Evolutionary conservation across 176 grass and related monocot genomes (phyloP).

Genomic region (Zea mays): Zm-B73-REFERENCE-NAM-5.0 NC_050101.1:36273501-36274000

Average conservation of each 20-base stretch:
- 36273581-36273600: not conserved
- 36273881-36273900: slow-evolving; percentile 10
- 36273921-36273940: slow-evolving; percentile 38
- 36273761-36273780: not conserved
- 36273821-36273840: not conserved
- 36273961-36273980: slow-evolving; percentile 49
- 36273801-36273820: not conserved
- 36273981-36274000: slow-evolving; percentile 33
- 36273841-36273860: not conserved
- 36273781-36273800: not conserved
- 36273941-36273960: slow-evolving; percentile 44
- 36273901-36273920: slow-evolving; percentile 13
- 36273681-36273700: not conserved
- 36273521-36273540: not conserved
- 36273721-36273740: slow-evolving; percentile 1
- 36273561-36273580: not conserved
- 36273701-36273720: not conserved
- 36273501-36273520: slow-evolving; percentile 12
- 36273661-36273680: not conserved
- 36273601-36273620: slow-evolving; percentile 7
- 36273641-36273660: slow-evolving; percentile 28
- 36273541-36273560: not conserved
- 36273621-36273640: slow-evolving; percentile 5
- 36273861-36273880: not conserved
- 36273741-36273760: not conserved